Conservation (phyloP, 1,284 basidiomycete species). For the Agroathelia rolfsii region DNA sequence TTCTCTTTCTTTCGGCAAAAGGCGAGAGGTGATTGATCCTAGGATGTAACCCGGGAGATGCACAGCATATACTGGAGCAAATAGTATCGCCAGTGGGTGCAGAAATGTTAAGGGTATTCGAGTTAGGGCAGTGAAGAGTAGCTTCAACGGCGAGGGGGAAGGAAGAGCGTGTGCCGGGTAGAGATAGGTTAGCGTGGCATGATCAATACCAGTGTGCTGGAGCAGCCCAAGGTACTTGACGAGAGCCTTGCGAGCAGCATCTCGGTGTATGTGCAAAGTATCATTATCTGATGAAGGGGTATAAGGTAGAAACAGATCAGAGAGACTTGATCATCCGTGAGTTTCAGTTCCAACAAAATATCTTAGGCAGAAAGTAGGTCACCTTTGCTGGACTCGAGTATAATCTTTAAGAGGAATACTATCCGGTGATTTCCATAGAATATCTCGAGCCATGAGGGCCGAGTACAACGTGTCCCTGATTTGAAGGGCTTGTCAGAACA, state of each 20-base stretch:
- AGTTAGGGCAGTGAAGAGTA: constrained; percentile 6
- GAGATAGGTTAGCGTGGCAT: constrained; percentile 34
- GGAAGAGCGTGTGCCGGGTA: constrained; percentile 8
- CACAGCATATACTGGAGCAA: constrained; percentile 9
- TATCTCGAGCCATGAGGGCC: constrained; percentile 47
- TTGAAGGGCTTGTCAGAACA: background rate
- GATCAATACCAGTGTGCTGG: constrained; percentile 40
- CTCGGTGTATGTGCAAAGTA: constrained; percentile 19
- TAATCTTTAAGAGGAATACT: constrained; percentile 40
- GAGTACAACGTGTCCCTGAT: constrained; percentile 53
- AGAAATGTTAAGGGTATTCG: constrained; percentile 8
- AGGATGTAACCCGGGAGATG: constrained; percentile 28
- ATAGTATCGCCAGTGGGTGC: constrained; percentile 9
- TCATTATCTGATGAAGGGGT: constrained; percentile 8
- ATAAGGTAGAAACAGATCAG: constrained; percentile 9
- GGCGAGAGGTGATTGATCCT: constrained; percentile 20
- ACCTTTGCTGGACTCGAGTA: constrained; percentile 51
- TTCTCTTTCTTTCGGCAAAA: constrained; percentile 25
- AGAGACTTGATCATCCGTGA: too few species aligned
- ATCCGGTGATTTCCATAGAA: constrained; percentile 44
- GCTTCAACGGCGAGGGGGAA: constrained; percentile 1
- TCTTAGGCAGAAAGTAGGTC: constrained; percentile 13
- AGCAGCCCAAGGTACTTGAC: constrained; percentile 53
- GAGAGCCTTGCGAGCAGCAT: too few species aligned
- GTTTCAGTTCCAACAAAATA: constrained; percentile 10